phyloP scores from a whole-genome alignment of 345 rosid genomes.

The Pugionium dolabratum region DNA sequence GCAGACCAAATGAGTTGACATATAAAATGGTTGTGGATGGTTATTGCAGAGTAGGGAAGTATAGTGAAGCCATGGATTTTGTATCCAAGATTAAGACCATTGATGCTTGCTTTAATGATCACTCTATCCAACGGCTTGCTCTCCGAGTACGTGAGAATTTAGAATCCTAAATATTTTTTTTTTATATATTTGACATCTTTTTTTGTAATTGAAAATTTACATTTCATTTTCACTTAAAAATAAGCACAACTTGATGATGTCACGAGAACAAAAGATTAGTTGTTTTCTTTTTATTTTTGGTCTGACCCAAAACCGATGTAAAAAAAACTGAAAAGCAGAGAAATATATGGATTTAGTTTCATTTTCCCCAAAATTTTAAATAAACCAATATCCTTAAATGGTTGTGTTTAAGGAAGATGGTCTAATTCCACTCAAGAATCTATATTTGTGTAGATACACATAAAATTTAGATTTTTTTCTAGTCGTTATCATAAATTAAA shows the following conservation, averaged over 20 bases:
- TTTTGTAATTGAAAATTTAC: conserved; percentile 19
- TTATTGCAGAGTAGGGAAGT: conserved; percentile 67
- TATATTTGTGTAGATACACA: too few species aligned
- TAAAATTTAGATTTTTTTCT: too few species aligned
- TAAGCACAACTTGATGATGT: not conserved
- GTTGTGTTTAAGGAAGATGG: too few species aligned
- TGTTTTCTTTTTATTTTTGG: too few species aligned
- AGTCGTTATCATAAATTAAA: too few species aligned
- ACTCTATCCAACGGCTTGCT: conserved; percentile 57
- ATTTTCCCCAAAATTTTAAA: too few species aligned
- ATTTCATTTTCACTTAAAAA: conserved; percentile 10
- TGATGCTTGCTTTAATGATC: conserved; percentile 58
- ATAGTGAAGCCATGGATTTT: conserved; percentile 78
- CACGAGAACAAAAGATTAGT: too few species aligned
- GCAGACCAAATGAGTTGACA: conserved; percentile 78
- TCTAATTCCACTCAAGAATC: too few species aligned
- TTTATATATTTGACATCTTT: not conserved
- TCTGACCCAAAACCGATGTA: too few species aligned
- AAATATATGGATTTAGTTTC: too few species aligned
- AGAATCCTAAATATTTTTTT: conserved; percentile 39
- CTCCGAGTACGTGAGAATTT: conserved; percentile 55
- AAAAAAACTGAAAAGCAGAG: too few species aligned
- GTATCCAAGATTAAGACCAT: conserved; percentile 57
- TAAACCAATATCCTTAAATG: too few species aligned
- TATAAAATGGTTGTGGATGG: conserved; percentile 86